Percentiles rank a stretch among this genome's conserved stretches.
Conservation (phyloP, 352 stramenopile species). For the Thalassiosira pacifica region DNA sequence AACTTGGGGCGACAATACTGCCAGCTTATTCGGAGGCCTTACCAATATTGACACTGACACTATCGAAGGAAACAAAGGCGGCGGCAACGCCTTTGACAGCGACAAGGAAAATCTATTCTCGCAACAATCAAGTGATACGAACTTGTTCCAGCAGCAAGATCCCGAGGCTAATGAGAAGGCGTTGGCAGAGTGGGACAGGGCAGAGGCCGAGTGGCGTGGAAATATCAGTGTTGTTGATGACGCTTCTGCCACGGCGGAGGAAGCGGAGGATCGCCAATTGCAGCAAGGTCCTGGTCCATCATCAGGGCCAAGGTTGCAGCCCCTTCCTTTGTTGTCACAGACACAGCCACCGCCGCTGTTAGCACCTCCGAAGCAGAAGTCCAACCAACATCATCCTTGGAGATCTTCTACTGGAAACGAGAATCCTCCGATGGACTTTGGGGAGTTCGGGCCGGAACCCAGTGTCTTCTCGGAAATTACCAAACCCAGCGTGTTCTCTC, state of each 20-base stretch:
- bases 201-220: constrained; percentile 30
- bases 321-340: no score
- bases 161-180: constrained; percentile 9
- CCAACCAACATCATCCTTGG: constrained; percentile 14
- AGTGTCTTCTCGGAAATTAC: background rate
- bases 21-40: constrained; percentile 5
- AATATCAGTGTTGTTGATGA: constrained; percentile 15
- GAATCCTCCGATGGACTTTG: constrained; percentile 13
- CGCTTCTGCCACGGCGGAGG: background rate
- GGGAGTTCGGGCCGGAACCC: background rate
- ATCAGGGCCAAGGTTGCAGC: background rate
- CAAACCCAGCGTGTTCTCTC: background rate
- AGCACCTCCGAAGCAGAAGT: background rate
- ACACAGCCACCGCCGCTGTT: no score
- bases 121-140: background rate
- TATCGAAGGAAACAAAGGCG: background rate
- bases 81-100: background rate
- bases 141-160: no score
- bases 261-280: background rate
- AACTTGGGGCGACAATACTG: constrained; percentile 31
- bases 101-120: constrained; percentile 27
- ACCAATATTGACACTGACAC: background rate
- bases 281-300: background rate
- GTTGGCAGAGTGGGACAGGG: constrained; percentile 51
- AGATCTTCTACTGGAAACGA: background rate